Evolutionary conservation across 2,329 filamentous ascomycete genomes (phyloP), one percentile per base, ranked within the genome.

Genomic region (Lachnellula hyalina): DNA sequence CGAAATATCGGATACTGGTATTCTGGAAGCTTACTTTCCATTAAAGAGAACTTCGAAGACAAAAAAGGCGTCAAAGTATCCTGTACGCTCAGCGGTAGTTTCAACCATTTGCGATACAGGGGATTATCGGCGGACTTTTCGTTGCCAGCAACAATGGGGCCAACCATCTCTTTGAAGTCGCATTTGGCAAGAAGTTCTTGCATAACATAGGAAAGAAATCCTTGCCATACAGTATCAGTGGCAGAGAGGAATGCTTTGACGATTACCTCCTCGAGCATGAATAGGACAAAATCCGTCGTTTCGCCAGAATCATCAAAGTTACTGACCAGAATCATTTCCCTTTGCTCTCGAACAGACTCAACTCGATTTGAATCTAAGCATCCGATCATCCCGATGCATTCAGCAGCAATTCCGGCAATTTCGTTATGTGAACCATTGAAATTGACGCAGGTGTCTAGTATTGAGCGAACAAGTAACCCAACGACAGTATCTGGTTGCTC

Each of bases 161-260:
- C 62, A 47, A 62, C 77, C 0, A 80, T 82, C 11, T 80, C 75
- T 55, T 78, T 84, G 65, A 96, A 85, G 28, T 87, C 85, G 65
- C 88, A 90, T 61, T 86, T 84, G 45, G 86, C 85, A 3, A 97
- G 79, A 41, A 97, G 79, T 65, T 96, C 87, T 71, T 99, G 94
- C 85, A 99, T 96, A 2, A 87, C 89, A 71, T 89, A 99, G 1
- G 93, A 93, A 17, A 99, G 78, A 67, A 95, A 96, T 0, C 91
- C 92, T 70, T 97, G 94, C 5, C 91, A 80, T 61, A 84, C 86
- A 2, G 91, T 88, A 68, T 96, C 95, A 0, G 88, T 94, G 1
- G 90, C 88, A 1, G 93, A 96, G 44, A 96, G 76, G 67, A 99
- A 99, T 0, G 92, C 87, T 57, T 92, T 91, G 25, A 97, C 90